Conservation (phyloP, 2,329 filamentous ascomycete genomes). For the Trichoderma simmonsii region DNA sequence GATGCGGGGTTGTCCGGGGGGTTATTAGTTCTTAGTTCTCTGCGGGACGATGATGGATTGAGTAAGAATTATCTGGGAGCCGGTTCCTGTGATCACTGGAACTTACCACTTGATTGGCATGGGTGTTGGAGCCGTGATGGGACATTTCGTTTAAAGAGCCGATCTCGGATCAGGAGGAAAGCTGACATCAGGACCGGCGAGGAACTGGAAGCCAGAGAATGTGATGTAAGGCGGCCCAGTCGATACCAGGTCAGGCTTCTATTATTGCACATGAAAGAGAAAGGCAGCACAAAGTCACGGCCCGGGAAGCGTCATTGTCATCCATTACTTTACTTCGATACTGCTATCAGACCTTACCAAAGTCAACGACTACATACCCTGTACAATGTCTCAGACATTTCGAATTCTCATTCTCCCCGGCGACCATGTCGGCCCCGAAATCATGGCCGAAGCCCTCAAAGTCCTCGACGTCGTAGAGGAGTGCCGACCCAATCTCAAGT, state of each 20-base stretch:
- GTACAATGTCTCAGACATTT: constrained; percentile 21
- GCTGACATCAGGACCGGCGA: not conserved
- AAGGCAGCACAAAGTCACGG: not conserved
- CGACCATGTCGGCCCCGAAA: constrained; percentile 47
- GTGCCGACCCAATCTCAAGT: constrained; percentile 30
- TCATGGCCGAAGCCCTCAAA: constrained; percentile 45
- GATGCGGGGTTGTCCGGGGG: not conserved
- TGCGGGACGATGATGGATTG: not conserved
- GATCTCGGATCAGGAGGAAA: constrained; percentile 5
- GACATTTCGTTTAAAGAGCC: not conserved
- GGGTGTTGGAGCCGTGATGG: not conserved
- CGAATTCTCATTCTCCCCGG: constrained; percentile 44
- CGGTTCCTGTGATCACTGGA: not conserved
- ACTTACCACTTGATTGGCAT: not conserved
- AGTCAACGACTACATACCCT: not conserved
- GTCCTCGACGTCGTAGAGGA: constrained; percentile 42
- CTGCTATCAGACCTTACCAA: not conserved
- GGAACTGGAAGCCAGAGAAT: not conserved
- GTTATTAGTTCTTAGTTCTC: not conserved
- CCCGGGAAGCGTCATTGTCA: not conserved
- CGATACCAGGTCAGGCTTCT: not conserved
- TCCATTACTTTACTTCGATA: not conserved
- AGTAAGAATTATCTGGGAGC: not conserved
- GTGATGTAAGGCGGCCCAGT: not conserved
- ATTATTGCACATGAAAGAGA: not conserved